Evolutionary conservation across 768 basidiomycete species (phyloP).

Genomic region (Suillus sp.): DNA sequence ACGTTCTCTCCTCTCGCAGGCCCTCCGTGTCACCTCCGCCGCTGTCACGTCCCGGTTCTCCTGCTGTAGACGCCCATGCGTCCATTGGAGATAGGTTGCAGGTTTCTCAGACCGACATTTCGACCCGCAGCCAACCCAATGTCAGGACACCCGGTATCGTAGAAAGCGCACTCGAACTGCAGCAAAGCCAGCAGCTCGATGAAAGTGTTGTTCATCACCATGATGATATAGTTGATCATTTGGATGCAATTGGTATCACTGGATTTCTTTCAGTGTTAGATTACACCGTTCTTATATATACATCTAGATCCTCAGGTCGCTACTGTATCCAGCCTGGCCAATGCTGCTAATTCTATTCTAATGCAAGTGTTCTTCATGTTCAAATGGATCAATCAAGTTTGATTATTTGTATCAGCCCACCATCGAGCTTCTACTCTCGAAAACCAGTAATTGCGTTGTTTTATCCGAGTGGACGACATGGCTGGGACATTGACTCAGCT

Average conservation of each 20-base stretch:
- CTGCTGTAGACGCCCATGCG: constrained; percentile 1
- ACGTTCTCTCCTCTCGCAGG: constrained; percentile 11
- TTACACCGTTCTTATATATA: constrained; percentile 15
- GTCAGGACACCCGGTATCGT: constrained; percentile 42
- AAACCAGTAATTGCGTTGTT: constrained; percentile 68
- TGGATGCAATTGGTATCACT: constrained; percentile 72
- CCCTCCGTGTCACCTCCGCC: constrained; percentile 6
- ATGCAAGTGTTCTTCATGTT: constrained; percentile 43
- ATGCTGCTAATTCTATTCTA: constrained; percentile 78
- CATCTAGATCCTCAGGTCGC: constrained; percentile 69
- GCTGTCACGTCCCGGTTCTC: background rate
- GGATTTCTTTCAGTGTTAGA: background rate
- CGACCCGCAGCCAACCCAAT: constrained; percentile 32
- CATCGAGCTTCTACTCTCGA: constrained; percentile 66
- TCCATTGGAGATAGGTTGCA: constrained; percentile 28
- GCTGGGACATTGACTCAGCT: constrained; percentile 29
- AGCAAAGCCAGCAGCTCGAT: constrained; percentile 24
- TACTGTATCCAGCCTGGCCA: constrained; percentile 73
- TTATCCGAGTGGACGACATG: constrained; percentile 22
- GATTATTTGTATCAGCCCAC: constrained; percentile 51
- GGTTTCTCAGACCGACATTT: constrained; percentile 44
- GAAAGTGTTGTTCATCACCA: constrained; percentile 48
- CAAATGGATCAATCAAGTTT: constrained; percentile 4
- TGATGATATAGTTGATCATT: constrained; percentile 80
- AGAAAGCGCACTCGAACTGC: constrained; percentile 48